Conservation (phyloP, 768 basidiomycete species). For the Hericium alpestre region DNA sequence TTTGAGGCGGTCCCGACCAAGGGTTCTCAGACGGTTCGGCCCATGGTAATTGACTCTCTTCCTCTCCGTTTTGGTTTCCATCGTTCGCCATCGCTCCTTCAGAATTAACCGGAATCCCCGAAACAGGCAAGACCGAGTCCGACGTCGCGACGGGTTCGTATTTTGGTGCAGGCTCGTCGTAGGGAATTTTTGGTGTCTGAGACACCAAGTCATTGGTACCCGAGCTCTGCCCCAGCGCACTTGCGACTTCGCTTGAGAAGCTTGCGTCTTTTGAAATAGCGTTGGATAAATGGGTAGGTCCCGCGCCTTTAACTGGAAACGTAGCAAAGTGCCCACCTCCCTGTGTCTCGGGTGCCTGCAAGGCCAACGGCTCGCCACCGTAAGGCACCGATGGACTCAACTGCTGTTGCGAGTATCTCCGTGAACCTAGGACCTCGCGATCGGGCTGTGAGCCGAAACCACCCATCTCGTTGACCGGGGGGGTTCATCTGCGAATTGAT, state of each 20-base stretch:
- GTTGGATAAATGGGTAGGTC: constrained; percentile 6
- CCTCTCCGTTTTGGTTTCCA: constrained; percentile 11
- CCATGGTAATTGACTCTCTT: constrained; percentile 20
- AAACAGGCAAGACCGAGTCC: no score
- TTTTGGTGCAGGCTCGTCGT: constrained; percentile 26
- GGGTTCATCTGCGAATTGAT: background rate
- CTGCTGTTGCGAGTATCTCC: background rate
- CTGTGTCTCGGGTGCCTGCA: background rate
- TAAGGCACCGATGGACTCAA: no score
- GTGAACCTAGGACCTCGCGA: background rate
- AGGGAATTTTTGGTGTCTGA: background rate
- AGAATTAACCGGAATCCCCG: no score
- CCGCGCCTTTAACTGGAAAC: constrained; percentile 41
- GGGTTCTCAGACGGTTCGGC: constrained; percentile 9
- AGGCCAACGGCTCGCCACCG: no score
- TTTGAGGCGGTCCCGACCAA: no score
- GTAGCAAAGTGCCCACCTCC: constrained; percentile 52
- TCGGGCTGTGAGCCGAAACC: background rate
- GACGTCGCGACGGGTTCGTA: constrained; percentile 22
- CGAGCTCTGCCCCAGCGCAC: background rate
- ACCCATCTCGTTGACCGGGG: background rate
- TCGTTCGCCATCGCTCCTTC: background rate
- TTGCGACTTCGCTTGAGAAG: constrained; percentile 3
- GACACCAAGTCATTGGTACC: background rate
- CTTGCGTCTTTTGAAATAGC: constrained; percentile 6